These are phyloP conservation scores for Pleurotus citrinopileatus DNA, from an alignment of 768 basidiomycete genomes.

Conservation along the genomic window DNA sequence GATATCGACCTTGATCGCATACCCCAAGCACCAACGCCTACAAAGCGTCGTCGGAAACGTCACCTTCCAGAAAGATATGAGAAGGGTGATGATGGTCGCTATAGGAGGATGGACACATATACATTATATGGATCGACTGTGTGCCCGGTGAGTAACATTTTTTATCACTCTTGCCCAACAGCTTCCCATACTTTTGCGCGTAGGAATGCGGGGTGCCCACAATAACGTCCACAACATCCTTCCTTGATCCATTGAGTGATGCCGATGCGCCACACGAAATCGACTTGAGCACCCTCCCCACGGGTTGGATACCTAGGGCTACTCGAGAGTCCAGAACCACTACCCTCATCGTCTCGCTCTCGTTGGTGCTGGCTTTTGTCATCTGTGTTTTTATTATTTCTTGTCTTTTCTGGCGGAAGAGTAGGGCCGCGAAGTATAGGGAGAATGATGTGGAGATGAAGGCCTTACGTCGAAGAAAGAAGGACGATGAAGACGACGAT, in stretches of 20 bases:
- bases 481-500: constrained; percentile 27
- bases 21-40: constrained; percentile 15
- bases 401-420: constrained; percentile 60
- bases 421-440: constrained; percentile 26
- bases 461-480: constrained; percentile 25
- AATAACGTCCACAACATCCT: constrained; percentile 22
- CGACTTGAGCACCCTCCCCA: constrained; percentile 41
- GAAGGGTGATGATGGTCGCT: constrained; percentile 49
- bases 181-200: not conserved
- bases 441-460: constrained; percentile 55
- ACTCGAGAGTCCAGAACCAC: constrained; percentile 30
- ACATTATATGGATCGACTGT: constrained; percentile 72
- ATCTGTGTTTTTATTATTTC: constrained; percentile 61
- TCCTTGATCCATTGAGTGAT: constrained; percentile 17
- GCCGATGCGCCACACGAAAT: constrained; percentile 18
- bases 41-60: constrained; percentile 12
- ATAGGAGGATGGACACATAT: constrained; percentile 54
- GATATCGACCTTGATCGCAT: constrained; percentile 8
- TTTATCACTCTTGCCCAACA: not conserved
- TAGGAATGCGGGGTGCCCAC: constrained; percentile 25
- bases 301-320: constrained; percentile 42
- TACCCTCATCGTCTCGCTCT: constrained; percentile 50
- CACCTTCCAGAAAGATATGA: constrained; percentile 55
- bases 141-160: constrained; percentile 42
- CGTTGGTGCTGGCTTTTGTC: constrained; percentile 58